Conservation (phyloP, 2,329 filamentous ascomycete species). For the Exophiala aquamarina region DNA sequence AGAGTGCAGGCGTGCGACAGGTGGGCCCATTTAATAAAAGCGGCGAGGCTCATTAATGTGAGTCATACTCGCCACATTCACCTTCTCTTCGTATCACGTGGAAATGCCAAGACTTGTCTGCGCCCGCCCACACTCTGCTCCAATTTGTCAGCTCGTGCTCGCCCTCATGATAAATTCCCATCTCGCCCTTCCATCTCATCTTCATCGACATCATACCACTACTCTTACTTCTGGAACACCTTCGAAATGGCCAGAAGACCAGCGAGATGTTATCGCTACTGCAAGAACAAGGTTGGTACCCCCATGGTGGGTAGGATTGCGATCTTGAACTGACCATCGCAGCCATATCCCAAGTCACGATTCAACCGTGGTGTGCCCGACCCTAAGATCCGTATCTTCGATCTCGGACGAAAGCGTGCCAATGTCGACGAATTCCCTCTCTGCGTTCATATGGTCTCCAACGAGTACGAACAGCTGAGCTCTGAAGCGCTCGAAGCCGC, state of each 20-base stretch:
- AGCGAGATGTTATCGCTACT: conserved; percentile 99
- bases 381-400: conserved; percentile 91
- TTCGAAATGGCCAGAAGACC: conserved; percentile 99
- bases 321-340: conserved; percentile 7
- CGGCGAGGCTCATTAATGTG: too few relatives aligned
- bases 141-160: background rate
- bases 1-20: too few relatives aligned
- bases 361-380: conserved; percentile 99
- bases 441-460: conserved; percentile 98
- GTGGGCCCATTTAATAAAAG: too few relatives aligned
- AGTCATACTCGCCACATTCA: too few relatives aligned
- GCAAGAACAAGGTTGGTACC: conserved; percentile 97
- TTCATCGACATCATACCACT: conserved; percentile 44
- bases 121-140: background rate
- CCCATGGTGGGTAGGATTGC: background rate
- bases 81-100: too few relatives aligned
- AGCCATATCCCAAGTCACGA: conserved; percentile 99
- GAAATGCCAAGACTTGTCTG: too few relatives aligned
- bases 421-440: conserved; percentile 99
- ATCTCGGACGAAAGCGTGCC: conserved; percentile 97
- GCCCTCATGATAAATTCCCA: conserved; percentile 7
- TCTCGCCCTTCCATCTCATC: conserved; percentile 8
- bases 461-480: conserved; percentile 99
- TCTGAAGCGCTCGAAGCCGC: conserved; percentile 99
- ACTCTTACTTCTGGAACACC: conserved; percentile 47